Base-by-base conservation (phyloP, 129 eudicot genomes). In the Lactuca saligna region DNA sequence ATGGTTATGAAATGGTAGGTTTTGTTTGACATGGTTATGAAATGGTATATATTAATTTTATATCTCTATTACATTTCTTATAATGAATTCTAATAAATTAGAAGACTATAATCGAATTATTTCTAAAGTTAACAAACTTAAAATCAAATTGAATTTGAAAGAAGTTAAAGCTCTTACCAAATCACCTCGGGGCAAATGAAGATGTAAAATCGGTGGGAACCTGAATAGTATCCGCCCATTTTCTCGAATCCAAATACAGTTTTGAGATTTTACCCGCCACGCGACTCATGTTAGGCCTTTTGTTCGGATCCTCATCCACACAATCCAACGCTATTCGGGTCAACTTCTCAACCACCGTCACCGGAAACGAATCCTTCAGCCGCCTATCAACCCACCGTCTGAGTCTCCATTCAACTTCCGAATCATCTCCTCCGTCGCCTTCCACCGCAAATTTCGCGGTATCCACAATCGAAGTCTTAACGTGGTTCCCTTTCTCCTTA, bases 331-430 rank as follows among this genome's bases (percentile, higher is more conserved):
- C 98, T n/a, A 93, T 81, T 46, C 95, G 88, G 54, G 81, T 80
- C 78, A 89, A 8, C 49, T 71, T 82, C 75, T 84, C 95, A 55
- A 79, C 95, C 51, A 87, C 92, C 33, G 69, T 77, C 66, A 93
- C 97, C 77, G 98, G 98, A 59, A 84, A 93, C 42, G 98, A 93
- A 61, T 93, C 98, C 77, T 68, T 87, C 71, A 93, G 41, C 84
- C 98, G 58, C 76, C 79, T 38, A 71, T 89, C 98, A 74, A 87
- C 77, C 98, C 98, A 89, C 76, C 79, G 65, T 80, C 98, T 80
- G 78, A 93, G 17, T 79, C 87, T 75, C 73, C 91, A 89, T 25
- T 82, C 96, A 74, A 73, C 75, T 73, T 66, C 73, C 60, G 35
- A 50, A 46, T 69, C 82, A 0, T 46, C 83, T 4, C 78, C 82